A percentile compares a stretch with the other conserved stretches of the same genome.
Conservation (phyloP, 2,329 filamentous ascomycete species). For the Hypoxylon sp. region DNA sequence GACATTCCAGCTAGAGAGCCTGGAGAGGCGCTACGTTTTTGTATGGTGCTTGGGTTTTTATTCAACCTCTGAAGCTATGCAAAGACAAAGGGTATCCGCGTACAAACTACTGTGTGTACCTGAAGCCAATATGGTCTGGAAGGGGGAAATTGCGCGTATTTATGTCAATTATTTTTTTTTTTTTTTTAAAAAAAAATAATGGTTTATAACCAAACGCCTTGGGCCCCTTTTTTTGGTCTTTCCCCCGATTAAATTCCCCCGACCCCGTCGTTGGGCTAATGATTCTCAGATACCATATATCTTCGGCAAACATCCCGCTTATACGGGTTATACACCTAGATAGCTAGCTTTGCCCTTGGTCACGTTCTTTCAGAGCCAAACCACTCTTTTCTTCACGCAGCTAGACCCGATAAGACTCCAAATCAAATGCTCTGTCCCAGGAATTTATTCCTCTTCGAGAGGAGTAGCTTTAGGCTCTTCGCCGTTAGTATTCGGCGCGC, state of each 20-base stretch:
- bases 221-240: slow-evolving; percentile 22
- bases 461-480: slow-evolving; percentile 60
- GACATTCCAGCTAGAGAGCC: neutral
- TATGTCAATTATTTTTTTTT: slow-evolving; percentile 7
- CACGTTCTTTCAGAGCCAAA: neutral
- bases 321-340: neutral
- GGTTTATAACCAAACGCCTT: slow-evolving; percentile 26
- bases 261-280: slow-evolving; percentile 16
- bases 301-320: slow-evolving; percentile 1
- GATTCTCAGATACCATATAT: slow-evolving; percentile 16
- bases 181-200: neutral
- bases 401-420: neutral
- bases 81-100: neutral
- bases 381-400: slow-evolving; percentile 2
- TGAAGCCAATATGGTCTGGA: slow-evolving; percentile 1
- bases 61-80: neutral
- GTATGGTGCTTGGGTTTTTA: neutral
- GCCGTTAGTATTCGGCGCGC: slow-evolving; percentile 53
- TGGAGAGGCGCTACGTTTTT: neutral
- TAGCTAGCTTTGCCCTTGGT: neutral
- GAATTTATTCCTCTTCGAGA: slow-evolving; percentile 66
- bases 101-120: neutral
- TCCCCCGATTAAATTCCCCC: slow-evolving; percentile 6
- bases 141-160: slow-evolving; percentile 4
- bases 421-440: neutral